Conservation (phyloP, 1,284 basidiomycete species). For the Naganishia liquefaciens region DNA sequence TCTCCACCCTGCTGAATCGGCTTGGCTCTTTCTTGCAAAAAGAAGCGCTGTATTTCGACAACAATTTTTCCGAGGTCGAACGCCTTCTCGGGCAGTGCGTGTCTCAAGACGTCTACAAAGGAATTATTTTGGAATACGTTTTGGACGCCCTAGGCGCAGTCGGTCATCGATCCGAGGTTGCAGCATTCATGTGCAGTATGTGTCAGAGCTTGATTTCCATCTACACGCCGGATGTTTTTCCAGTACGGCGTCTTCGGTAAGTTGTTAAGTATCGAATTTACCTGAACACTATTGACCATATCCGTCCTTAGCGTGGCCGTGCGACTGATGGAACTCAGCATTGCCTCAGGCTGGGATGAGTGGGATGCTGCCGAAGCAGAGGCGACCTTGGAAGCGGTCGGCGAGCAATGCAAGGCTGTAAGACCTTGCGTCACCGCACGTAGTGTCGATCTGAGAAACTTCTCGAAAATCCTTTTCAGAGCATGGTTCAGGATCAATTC, state of each 20-base stretch:
- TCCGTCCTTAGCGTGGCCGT: slow-evolving; percentile 27
- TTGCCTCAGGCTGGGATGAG: slow-evolving; percentile 30
- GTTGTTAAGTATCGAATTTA: background rate
- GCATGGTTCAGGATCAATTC: slow-evolving; percentile 28
- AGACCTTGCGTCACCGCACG: background rate
- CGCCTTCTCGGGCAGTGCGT: background rate
- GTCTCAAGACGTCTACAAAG: slow-evolving; percentile 28
- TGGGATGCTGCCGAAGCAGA: slow-evolving; percentile 34
- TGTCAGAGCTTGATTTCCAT: slow-evolving; percentile 38
- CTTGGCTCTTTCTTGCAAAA: slow-evolving; percentile 17
- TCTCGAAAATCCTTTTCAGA: slow-evolving; percentile 26
- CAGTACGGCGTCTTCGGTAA: slow-evolving; percentile 38
- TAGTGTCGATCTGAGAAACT: background rate
- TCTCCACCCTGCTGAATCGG: slow-evolving; percentile 16
- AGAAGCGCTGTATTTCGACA: slow-evolving; percentile 18
- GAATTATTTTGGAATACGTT: slow-evolving; percentile 41
- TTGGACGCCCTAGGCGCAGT: slow-evolving; percentile 37
- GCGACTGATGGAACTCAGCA: slow-evolving; percentile 1
- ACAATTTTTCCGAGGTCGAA: slow-evolving; percentile 16
- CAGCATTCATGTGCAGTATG: slow-evolving; percentile 37
- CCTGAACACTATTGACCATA: background rate
- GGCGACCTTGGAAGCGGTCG: background rate
- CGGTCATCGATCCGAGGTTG: slow-evolving; percentile 38
- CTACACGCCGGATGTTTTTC: slow-evolving; percentile 41
- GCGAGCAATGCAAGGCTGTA: background rate